Evolutionary conservation across 257 asterid species (phyloP), one percentile per base, ranked within the genome.

Genomic region (Solanum tacnaense): DNA sequence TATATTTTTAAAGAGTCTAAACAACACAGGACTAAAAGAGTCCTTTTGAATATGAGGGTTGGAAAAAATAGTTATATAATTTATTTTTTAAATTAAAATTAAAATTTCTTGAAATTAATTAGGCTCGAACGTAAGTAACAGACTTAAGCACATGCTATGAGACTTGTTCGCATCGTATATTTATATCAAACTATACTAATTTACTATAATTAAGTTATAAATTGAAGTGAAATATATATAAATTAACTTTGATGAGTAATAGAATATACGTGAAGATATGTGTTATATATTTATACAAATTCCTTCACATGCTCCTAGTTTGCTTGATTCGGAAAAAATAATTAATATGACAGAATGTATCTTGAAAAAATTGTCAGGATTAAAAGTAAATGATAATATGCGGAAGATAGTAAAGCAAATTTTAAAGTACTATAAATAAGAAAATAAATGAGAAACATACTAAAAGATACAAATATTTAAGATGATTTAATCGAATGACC

Each of bases 1-100:
- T 9, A 23, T 8, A 4, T 62, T n/a, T 23, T 62, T n/a, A 1
- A 62, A 10, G 15, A 23, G 1, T n/a, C 1, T 2, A 1, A 23
- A n/a, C 5, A 20, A 58, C n/a, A 5, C 9, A 49, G 0, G 0
- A 0, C 0, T 2, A 18, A 2, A 52, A 52, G 3, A 52, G n/a
- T 16, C 13, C 27, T 23, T 21, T 60, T 60, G 6, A 23, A 23
- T 9, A n/a, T 4, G 0, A 60, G 13, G 29, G 2, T 60, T 23
- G 0, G 29, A 9, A 23, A 0, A 23, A 9, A 4, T 8, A 7
- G 0, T 58, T 3, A 0, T 8, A 20, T 20, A 20, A 56, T 7
- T 56, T 31, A 6, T 56, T 36, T 36, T 36, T 6, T 1, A 35
- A 35, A 31, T 32, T 32, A 36, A 35, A 36, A 36, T 36, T 7